Conservation (phyloP, 352 stramenopile genomes). For the Pythium dissimile region DNA sequence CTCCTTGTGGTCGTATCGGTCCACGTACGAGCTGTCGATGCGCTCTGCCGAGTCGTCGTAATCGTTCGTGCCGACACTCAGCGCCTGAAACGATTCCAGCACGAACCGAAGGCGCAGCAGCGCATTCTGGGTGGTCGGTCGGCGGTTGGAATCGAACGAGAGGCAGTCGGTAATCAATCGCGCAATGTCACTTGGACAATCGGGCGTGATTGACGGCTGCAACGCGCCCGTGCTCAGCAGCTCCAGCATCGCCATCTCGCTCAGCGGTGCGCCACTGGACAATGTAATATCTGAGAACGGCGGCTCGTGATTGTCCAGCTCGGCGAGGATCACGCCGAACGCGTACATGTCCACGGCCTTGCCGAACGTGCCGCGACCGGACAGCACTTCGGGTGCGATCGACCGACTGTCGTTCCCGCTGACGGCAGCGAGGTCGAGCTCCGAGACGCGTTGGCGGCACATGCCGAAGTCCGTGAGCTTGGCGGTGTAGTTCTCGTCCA, state of each 20-base stretch:
- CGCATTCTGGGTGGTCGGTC: conserved; percentile 38
- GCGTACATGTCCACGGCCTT: conserved; percentile 65
- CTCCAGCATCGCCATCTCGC: conserved; percentile 46
- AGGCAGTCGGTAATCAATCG: conserved; percentile 54
- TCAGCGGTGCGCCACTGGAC: conserved; percentile 47
- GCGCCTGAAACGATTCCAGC: conserved; percentile 42
- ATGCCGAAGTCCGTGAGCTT: conserved; percentile 34
- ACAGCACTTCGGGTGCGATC: conserved; percentile 63
- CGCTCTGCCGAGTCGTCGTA: background rate
- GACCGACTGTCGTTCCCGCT: conserved; percentile 33
- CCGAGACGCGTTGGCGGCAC: conserved; percentile 4
- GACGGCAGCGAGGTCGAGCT: conserved; percentile 14
- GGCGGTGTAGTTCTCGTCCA: conserved; percentile 23
- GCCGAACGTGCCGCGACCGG: conserved; percentile 36
- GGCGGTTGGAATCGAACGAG: conserved; percentile 37
- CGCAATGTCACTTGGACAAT: conserved; percentile 42
- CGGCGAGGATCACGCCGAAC: conserved; percentile 65
- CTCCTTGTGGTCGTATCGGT: conserved; percentile 2
- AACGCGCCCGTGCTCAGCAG: conserved; percentile 48
- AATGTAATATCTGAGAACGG: conserved; percentile 61
- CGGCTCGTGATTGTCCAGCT: conserved; percentile 67
- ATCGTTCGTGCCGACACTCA: conserved; percentile 39
- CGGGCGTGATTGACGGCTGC: conserved; percentile 41
- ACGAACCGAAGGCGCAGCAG: conserved; percentile 36
- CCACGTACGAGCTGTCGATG: conserved; percentile 5